Evolutionary conservation across 345 rosid species (phyloP).

Genomic region (Dovyalis caffra): DNA sequence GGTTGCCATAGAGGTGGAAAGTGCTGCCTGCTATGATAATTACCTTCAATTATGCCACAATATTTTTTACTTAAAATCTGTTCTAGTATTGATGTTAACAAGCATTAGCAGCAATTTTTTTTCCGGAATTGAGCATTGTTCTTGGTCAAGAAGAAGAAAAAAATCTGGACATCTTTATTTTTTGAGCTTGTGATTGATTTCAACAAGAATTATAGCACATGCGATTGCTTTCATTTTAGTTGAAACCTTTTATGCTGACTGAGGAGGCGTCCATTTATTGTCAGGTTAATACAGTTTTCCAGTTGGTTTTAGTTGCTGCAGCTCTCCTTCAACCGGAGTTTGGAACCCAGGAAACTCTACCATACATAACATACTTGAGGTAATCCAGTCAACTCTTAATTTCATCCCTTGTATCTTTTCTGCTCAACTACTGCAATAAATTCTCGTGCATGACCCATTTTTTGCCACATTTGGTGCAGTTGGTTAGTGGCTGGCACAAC

Average conservation of each 20-base stretch:
- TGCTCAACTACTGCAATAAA: background rate
- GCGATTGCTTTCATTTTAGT: background rate
- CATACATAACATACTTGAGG: constrained; percentile 78
- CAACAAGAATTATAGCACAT: background rate
- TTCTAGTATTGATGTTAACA: background rate
- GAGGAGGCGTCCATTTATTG: background rate
- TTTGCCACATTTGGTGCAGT: constrained; percentile 36
- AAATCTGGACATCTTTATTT: background rate
- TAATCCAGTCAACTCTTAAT: constrained; percentile 11
- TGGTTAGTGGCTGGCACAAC: constrained; percentile 88
- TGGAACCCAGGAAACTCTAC: constrained; percentile 62
- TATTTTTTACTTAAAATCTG: background rate
- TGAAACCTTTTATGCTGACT: background rate
- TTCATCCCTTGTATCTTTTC: background rate
- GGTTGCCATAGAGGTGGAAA: background rate
- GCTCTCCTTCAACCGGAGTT: constrained; percentile 92
- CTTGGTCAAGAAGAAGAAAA: background rate
- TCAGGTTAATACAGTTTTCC: constrained; percentile 95
- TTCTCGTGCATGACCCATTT: background rate
- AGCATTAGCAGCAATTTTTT: too few species aligned
- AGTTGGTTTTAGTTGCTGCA: constrained; percentile 74
- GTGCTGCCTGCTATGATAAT: background rate
- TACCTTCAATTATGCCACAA: background rate
- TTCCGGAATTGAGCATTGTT: background rate
- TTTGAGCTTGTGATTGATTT: background rate